These are phyloP conservation scores for Heterobasidion occidentale DNA, from an alignment of 1,284 basidiomycete genomes.

Conservation along the genomic window DNA sequence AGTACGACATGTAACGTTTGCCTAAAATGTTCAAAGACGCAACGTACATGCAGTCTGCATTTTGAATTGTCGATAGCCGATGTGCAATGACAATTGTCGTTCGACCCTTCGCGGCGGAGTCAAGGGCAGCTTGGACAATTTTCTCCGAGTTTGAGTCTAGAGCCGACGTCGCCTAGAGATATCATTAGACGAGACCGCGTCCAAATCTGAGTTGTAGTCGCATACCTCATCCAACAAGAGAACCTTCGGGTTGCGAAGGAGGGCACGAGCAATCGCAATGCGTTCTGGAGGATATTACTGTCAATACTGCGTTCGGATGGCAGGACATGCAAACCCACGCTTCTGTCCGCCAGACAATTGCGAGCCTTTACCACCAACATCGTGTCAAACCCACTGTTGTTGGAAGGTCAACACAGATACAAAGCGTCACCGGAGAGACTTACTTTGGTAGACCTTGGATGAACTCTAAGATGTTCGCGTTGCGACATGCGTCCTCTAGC, in stretches of 20 bases:
- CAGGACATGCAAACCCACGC: slow-evolving; percentile 37
- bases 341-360: slow-evolving; percentile 94
- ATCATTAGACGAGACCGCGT: background rate
- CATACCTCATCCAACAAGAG: slow-evolving; percentile 75
- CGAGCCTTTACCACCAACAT: slow-evolving; percentile 91
- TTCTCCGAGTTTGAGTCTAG: slow-evolving; percentile 92
- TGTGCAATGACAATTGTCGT: slow-evolving; percentile 96
- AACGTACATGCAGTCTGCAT: slow-evolving; percentile 89
- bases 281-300: slow-evolving; percentile 48
- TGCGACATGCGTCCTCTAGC: slow-evolving; percentile 77
- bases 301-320: background rate
- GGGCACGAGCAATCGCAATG: slow-evolving; percentile 93
- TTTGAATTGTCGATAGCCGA: slow-evolving; percentile 88
- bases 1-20: slow-evolving; percentile 5
- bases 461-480: slow-evolving; percentile 91
- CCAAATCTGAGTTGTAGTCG: slow-evolving; percentile 12
- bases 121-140: slow-evolving; percentile 90
- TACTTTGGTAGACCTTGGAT: slow-evolving; percentile 81
- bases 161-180: slow-evolving; percentile 73
- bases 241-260: slow-evolving; percentile 93
- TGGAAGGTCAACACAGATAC: background rate
- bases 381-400: slow-evolving; percentile 74
- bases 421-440: slow-evolving; percentile 15
- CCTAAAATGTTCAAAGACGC: slow-evolving; percentile 3
- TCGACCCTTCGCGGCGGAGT: slow-evolving; percentile 83